phyloP scores from a whole-genome alignment of 2,329 filamentous ascomycete species.

The Scleromitrula shiraiana region DNA sequence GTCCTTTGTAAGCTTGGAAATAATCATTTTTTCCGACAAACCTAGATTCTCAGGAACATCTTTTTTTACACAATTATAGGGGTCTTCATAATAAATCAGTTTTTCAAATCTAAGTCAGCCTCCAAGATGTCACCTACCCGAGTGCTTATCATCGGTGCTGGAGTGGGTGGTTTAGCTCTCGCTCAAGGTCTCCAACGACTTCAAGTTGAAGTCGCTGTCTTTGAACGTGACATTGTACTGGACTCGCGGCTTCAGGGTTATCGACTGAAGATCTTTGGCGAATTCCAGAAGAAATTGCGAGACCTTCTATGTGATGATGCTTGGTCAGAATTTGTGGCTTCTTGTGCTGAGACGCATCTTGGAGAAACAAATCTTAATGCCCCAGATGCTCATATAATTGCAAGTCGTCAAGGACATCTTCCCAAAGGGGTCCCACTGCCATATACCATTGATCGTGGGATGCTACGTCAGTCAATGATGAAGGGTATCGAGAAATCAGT shows the following conservation, averaged over 20 bases:
- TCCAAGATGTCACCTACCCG: background rate
- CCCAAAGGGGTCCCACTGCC: slow-evolving; percentile 4
- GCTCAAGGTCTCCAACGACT: background rate
- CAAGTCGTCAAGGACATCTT: background rate
- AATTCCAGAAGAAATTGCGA: slow-evolving; percentile 20
- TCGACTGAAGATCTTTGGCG: slow-evolving; percentile 28
- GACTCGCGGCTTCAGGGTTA: slow-evolving; percentile 27
- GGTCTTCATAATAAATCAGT: no score
- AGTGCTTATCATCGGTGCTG: slow-evolving; percentile 1
- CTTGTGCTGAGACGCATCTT: slow-evolving; percentile 14
- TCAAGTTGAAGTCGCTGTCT: background rate
- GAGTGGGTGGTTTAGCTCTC: background rate
- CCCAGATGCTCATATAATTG: slow-evolving; percentile 7
- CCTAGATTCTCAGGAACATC: no score
- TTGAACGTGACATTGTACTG: background rate
- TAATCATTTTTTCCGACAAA: no score
- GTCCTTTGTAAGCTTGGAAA: no score
- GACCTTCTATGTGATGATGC: slow-evolving; percentile 11
- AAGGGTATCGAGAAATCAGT: slow-evolving; percentile 26
- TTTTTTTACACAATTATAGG: no score
- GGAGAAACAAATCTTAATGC: slow-evolving; percentile 13
- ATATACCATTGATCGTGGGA: slow-evolving; percentile 29
- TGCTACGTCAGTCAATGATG: slow-evolving; percentile 30
- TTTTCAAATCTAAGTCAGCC: no score
- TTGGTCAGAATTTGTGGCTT: slow-evolving; percentile 18